A percentile compares a stretch with the other conserved stretches of the same genome.
Evolutionary conservation across 1,284 basidiomycete species (phyloP).

Genomic region (Phylloporus gajari): DNA sequence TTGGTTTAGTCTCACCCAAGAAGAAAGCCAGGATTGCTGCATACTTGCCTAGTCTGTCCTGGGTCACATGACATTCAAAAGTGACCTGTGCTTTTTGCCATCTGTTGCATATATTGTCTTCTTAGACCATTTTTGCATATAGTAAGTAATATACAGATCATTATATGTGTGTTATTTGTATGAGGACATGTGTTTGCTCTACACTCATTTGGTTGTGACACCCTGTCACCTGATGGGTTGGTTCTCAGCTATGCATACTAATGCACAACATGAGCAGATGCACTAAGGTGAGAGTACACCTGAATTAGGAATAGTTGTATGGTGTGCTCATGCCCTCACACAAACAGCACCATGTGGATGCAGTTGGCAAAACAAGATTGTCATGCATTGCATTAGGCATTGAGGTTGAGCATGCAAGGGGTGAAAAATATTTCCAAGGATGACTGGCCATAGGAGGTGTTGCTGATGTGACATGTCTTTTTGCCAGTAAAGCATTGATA

Average conservation of each 20-base stretch:
- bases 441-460: constrained; percentile 30
- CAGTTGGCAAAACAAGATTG: constrained; percentile 76
- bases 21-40: no score
- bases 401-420: background rate
- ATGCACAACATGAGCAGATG: constrained; percentile 59
- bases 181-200: constrained; percentile 61
- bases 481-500: background rate
- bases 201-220: constrained; percentile 56
- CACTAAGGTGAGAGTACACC: constrained; percentile 81
- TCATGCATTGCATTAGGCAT: constrained; percentile 42
- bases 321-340: constrained; percentile 72
- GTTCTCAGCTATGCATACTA: constrained; percentile 58
- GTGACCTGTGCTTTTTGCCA: no score
- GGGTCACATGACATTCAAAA: no score
- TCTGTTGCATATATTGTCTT: no score
- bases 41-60: no score
- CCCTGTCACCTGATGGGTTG: constrained; percentile 5
- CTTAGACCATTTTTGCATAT: no score
- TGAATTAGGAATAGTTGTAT: constrained; percentile 76
- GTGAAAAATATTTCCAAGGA: constrained; percentile 38
- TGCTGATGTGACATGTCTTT: constrained; percentile 30
- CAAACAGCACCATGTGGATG: constrained; percentile 70
- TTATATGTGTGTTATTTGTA: constrained; percentile 33
- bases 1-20: no score
- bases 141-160: constrained; percentile 39